These are phyloP conservation scores for Kwoniella sp. DNA, from an alignment of 768 basidiomycete genomes.

Conservation along the genomic window DNA sequence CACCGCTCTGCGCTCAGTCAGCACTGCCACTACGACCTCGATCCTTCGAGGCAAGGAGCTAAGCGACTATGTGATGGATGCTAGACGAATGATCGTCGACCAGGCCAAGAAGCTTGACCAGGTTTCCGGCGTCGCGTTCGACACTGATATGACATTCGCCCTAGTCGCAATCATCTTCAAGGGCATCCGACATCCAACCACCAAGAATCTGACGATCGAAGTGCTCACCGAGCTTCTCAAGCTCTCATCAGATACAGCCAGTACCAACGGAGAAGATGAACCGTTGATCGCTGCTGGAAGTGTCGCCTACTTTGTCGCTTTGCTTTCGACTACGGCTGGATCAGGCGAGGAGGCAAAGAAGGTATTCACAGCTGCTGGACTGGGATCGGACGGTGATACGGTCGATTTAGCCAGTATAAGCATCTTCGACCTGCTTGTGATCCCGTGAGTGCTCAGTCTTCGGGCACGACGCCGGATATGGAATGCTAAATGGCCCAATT, in stretches of 20 bases:
- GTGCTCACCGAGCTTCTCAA: slow-evolving; percentile 64
- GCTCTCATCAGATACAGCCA: slow-evolving; percentile 12
- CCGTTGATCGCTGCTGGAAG: slow-evolving; percentile 15
- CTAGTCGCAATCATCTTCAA: slow-evolving; percentile 83
- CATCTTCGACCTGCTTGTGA: slow-evolving; percentile 32
- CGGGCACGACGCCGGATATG: not conserved
- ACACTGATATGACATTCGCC: slow-evolving; percentile 75
- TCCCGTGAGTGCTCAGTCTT: slow-evolving; percentile 46
- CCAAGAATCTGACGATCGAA: slow-evolving; percentile 59
- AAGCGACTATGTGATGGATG: slow-evolving; percentile 59
- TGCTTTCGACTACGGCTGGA: slow-evolving; percentile 35
- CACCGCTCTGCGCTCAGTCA: slow-evolving; percentile 66
- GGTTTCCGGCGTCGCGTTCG: slow-evolving; percentile 73
- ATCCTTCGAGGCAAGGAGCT: slow-evolving; percentile 60
- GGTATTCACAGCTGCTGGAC: slow-evolving; percentile 67
- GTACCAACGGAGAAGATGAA: slow-evolving; percentile 17
- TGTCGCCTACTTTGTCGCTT: slow-evolving; percentile 42
- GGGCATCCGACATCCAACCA: slow-evolving; percentile 70
- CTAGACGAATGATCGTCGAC: slow-evolving; percentile 68
- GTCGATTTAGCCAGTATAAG: slow-evolving; percentile 18
- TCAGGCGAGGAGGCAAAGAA: slow-evolving; percentile 61
- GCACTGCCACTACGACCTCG: slow-evolving; percentile 56
- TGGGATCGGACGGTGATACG: slow-evolving; percentile 57
- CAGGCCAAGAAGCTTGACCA: slow-evolving; percentile 72
- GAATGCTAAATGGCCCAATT: not conserved